These are phyloP conservation scores for Zasmidium cellare DNA, from an alignment of 2,329 filamentous ascomycete genomes.

Conservation along the genomic window DNA sequence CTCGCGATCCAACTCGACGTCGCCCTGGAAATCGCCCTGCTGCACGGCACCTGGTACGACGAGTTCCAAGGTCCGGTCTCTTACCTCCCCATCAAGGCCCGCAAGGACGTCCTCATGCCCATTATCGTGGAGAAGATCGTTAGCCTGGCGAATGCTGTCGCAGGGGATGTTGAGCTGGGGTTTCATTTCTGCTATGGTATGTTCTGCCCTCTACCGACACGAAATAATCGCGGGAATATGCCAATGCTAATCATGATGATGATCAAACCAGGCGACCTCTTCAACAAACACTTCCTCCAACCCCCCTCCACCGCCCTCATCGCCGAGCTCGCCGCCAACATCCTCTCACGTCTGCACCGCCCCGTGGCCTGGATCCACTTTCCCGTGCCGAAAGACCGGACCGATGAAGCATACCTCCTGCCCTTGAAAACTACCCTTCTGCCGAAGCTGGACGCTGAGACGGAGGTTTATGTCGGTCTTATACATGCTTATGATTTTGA, in stretches of 20 bases:
- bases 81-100: too few relatives aligned
- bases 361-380: conserved; percentile 45
- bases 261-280: conserved; percentile 40
- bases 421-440: conserved; percentile 36
- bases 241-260: too few relatives aligned
- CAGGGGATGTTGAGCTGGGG: conserved; percentile 42
- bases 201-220: too few relatives aligned
- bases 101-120: too few relatives aligned
- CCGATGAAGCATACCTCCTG: conserved; percentile 37
- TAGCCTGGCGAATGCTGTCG: conserved; percentile 34
- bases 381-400: conserved; percentile 41
- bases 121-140: conserved; percentile 22
- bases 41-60: conserved; percentile 28
- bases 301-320: conserved; percentile 37
- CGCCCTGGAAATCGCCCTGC: conserved; percentile 36
- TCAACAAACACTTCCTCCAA: conserved; percentile 46
- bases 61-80: conserved; percentile 34
- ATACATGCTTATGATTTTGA: conserved; percentile 42
- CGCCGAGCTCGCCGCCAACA: conserved; percentile 39
- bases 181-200: conserved; percentile 51
- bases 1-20: conserved; percentile 39
- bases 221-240: background rate
- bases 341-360: conserved; percentile 31
- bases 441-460: conserved; percentile 32
- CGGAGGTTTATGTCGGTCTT: conserved; percentile 43